Evolutionary conservation across 805 yeast species (phyloP).

Genomic region (Peterozyma xylosa): DNA sequence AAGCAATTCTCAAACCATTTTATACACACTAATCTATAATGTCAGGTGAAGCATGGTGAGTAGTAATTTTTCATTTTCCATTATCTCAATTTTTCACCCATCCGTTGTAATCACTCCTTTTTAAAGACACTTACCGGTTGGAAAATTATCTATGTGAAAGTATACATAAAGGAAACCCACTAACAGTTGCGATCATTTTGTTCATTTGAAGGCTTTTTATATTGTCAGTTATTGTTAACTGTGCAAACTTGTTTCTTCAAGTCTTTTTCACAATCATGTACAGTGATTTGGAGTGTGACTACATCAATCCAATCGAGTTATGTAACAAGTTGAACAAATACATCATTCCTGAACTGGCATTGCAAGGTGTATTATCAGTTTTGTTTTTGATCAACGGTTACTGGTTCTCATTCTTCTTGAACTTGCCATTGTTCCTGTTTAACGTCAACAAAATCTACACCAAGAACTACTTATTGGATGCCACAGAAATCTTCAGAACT

Average conservation of each 20-base stretch:
- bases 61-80: constrained; percentile 8
- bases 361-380: constrained; percentile 65
- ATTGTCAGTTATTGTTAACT: constrained; percentile 76
- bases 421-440: constrained; percentile 77
- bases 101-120: neutral
- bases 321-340: constrained; percentile 88
- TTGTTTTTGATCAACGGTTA: constrained; percentile 80
- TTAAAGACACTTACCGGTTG: neutral
- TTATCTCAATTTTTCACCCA: neutral
- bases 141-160: neutral
- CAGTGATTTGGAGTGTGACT: constrained; percentile 92
- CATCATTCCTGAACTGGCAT: constrained; percentile 82
- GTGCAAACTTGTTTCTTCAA: constrained; percentile 82
- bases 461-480: constrained; percentile 84
- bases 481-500: constrained; percentile 95
- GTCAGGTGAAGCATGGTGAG: constrained; percentile 44
- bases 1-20: too few species aligned
- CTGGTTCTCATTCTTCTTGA: constrained; percentile 83
- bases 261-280: constrained; percentile 94
- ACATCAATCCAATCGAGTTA: constrained; percentile 94
- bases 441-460: constrained; percentile 73
- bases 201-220: constrained; percentile 44
- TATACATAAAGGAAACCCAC: neutral
- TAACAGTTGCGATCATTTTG: neutral
- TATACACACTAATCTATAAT: constrained; percentile 13